Base-by-base conservation (phyloP, 257 asterid species). In the Salvia splendens region DNA sequence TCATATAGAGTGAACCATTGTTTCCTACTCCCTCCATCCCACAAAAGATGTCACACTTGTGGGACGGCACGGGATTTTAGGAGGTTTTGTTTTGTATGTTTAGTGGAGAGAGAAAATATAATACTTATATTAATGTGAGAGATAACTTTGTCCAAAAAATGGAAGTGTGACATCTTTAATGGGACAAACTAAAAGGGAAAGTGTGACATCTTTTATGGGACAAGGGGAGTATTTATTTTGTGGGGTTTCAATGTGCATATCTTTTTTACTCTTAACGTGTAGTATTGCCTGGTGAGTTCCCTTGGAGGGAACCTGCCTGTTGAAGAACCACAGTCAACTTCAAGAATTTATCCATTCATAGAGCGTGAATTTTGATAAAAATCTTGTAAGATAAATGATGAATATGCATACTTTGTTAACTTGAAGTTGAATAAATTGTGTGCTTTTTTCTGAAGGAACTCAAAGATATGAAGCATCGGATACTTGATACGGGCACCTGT, bases 381-480 rank as follows among this genome's bases (percentile, higher is more conserved):
- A 41, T 46, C 36, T 36, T 51, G 51, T 35, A 51, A 65, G 41
- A 12, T 24, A 24, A 48, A 35, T 7, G 11, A 5, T 5, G 16
- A 4, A 56, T 40, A 33, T 48, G 14, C 61, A 17, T 58, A 20
- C 16, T 7, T 69, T 35, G 32, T 61, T 11, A 36, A 69, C 16
- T 57, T 46, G 65, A 67, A 68, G 58, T 47, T 68, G 46, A 57
- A 57, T 32, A 7, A 40, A 33, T 3, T 45, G 33, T 38, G 20
- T 55, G 53, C 57, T 42, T 33, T 57, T 24, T 69, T 14, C 51
- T 24, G 20, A 65, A 51, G 70, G 47, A 54, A 54, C 64, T 40
- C 55, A 53, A 54, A 67, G 16, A 49, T 40, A 24, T 52, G 63
- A 51, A 64, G n/a, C 61, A 10, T 33, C 24, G 32, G 2, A 53